Percentiles rank a stretch among this genome's conserved stretches.
Conservation (phyloP, 2,329 filamentous ascomycete genomes). For the Cryphonectria parasitica region DNA sequence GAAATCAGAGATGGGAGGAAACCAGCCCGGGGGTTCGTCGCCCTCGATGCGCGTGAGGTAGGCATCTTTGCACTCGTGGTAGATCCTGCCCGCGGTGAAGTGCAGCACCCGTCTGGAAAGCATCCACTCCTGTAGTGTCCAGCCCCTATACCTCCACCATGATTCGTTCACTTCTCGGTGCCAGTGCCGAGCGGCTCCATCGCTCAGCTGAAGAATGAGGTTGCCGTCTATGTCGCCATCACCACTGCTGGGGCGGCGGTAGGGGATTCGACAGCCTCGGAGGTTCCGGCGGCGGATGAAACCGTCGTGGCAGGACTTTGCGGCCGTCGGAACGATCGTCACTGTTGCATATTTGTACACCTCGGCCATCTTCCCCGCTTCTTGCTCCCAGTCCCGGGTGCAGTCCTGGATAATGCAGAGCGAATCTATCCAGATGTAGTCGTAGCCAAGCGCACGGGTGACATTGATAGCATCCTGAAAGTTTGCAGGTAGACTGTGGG, state of each 20-base stretch:
- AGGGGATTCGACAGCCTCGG: slow-evolving; percentile 2
- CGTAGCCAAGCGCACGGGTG: background rate
- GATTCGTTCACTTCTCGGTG: background rate
- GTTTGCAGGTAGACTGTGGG: background rate
- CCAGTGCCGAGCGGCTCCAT: background rate
- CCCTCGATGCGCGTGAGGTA: background rate
- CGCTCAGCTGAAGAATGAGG: background rate
- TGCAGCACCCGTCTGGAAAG: background rate
- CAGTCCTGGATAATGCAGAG: slow-evolving; percentile 8
- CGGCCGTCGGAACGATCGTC: background rate
- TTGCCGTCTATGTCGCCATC: background rate
- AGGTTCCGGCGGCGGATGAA: background rate
- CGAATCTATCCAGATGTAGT: background rate
- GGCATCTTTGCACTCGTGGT: background rate
- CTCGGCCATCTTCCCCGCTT: background rate
- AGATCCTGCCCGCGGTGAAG: background rate
- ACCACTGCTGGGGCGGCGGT: background rate
- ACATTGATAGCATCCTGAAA: background rate
- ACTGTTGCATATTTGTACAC: slow-evolving; percentile 2
- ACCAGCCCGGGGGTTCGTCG: background rate
- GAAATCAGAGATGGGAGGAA: background rate
- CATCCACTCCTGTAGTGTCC: background rate
- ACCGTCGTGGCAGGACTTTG: background rate
- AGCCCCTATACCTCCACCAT: background rate
- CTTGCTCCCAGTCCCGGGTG: background rate